Evolutionary conservation across 148 eudicot species (phyloP), one percentile per base, ranked within the genome.

Genomic region (Cornus controversa): DNA sequence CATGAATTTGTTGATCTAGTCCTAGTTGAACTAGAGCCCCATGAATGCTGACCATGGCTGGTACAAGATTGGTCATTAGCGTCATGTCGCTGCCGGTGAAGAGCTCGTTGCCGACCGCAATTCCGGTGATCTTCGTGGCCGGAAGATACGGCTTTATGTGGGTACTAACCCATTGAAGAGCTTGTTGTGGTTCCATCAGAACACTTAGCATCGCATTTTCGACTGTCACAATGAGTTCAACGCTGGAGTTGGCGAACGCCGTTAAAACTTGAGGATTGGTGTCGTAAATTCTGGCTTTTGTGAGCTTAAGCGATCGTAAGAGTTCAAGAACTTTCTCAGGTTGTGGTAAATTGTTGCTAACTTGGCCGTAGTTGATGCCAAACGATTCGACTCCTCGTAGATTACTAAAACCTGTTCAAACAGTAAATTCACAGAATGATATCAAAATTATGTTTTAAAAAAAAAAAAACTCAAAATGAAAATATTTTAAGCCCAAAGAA

Each of bases 331-430:
- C 96, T 75, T 79, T 81, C 6, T 83, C 86, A 0, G 95, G 98
- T 20, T 84, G 86, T 8, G 93, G 98, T 31, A 93, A 79, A 75
- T 93, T 89, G 85, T 91, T 87, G 26, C 73, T 96, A 0, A 93
- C 82, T 76, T 89, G 92, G 2, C 98, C 98, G 28, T 93, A 93
- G 77, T 93, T 93, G 74, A 93, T 87, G 62, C 98, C 98, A 0
- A 93, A 45, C 0, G 91, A 88, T 34, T 85, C 80, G 0, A 80
- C 86, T 24, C 31, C 68, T 72, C 22, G 50, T 27, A 83, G 16
- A 57, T 77, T 26, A 27, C 71, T 66, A 26, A 58, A 68, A 69
- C n/a, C 8, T 53, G 63, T 72, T 10, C 28, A 20, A 57, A 50
- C 62, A 71, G 50, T 8, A 8, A 16, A 31, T 71, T 57, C 29